Evolutionary conservation across 2,329 filamentous ascomycete species (phyloP), one percentile per base, ranked within the genome.

Genomic region (Metarhizium humberi): DNA sequence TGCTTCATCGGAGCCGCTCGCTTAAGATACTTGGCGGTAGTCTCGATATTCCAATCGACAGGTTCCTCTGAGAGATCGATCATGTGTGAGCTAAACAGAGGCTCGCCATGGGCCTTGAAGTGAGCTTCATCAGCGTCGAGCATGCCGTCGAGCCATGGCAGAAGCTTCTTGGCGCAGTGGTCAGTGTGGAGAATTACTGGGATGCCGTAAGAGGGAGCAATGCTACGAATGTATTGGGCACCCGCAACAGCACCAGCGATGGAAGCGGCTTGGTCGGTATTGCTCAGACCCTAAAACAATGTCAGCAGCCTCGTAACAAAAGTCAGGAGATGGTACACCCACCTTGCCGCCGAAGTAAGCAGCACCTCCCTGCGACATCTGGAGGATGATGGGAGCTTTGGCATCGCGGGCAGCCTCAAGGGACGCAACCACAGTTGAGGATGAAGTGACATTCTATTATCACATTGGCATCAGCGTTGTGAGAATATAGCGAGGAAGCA

Each of bases 161-260:
- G 86, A 57, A 97, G 90, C 86, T 97, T 97, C 88, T 97, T 97
- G 71, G 94, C 92, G 77, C 92, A 96, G 81, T 97, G 94, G 74
- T 99, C 94, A 71, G 92, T 95, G 84, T 96, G 92, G 58, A 97
- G 85, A 66, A 97, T 80, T 64, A 96, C 90, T 67, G 92, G 92
- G 63, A 97, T 78, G 65, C 87, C 90, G 76, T 99, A 99, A 64
- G 82, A 65, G 58, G 92, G 90, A 53, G 94, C 90, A 67, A 97
- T 77, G 63, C 88, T 79, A 70, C 92, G 90, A 78, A 96, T 90
- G 80, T 90, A 97, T 79, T 96, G 89, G 64, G 94, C 94, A 65
- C 82, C 92, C 60, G 94, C 92, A 62, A 97, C 76, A 71, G 89
- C 80, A 72, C 94, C 94, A 56, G 86, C 86, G 70, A 99, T 88